Base-by-base conservation (phyloP, 768 basidiomycete genomes). In the Postia placenta region DNA sequence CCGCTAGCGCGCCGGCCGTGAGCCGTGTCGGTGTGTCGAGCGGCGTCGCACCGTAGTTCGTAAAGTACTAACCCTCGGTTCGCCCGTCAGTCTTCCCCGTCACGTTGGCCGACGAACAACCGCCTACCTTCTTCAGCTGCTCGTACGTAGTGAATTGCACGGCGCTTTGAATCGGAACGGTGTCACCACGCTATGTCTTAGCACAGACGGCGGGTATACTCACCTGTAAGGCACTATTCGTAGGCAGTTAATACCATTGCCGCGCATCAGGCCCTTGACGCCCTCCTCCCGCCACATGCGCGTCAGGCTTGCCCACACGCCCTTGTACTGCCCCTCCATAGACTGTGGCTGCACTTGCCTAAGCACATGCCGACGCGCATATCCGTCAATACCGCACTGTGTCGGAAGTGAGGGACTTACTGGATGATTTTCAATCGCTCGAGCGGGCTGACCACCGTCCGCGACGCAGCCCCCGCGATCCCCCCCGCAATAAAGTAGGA, bases 261-360 rank as follows among this genome's bases (percentile, higher is more conserved):
- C 95, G 56, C 90, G 75, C 93, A 97, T 93, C 66, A 82, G 92
- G 11, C 94, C 95, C 64, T 68, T 79, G 67, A 94, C 84, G 6
- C 95, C 95, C 66, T 98, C 95, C 64, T 97, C 93, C 55, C 72
- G 69, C 88, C 91, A 97, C 83, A 94, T 94, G 53, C 94, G 80
- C 15, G 77, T 76, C 39, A 95, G 77, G 56, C 87, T 89, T 15
- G 79, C 70, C 81, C 83, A 90, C 28, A 94, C 91, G 17, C 92
- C 92, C 57, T 74, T 81, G 68, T 94, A 94, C 59, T 86, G 85
- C 43, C 72, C 67, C 55, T 76, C 71, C 14, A 78, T 74, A 24
- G 74, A 67, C 39, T 68, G 75, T 23, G 83, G 85, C 64, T 96
- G 95, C n/a, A 92, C 92, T 72, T 97, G 94, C 64, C 93, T 95